Base-by-base conservation (phyloP, 2,329 filamentous ascomycete genomes). In the Claviceps capensis region DNA sequence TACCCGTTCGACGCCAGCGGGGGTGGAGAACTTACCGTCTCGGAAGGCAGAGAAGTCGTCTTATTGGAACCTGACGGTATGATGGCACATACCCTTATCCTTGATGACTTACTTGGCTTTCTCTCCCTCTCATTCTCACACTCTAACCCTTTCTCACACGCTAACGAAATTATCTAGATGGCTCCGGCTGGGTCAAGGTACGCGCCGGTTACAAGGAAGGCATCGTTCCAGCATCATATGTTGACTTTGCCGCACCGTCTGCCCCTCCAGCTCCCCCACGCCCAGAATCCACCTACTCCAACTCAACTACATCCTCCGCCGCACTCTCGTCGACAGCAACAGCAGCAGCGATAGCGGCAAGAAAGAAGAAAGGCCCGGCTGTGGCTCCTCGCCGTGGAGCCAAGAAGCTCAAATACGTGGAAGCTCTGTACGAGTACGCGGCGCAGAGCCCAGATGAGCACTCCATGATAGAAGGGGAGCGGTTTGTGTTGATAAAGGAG, bases 331-430 rank as follows among this genome's bases (percentile, higher is more conserved):
- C 72, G 5, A 60, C 56, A 8, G 53, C 17, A 7, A 17, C 40
- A 42, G 40, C 40, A 17, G 23, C 23, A 23, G 23, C 23, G 23
- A 23, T 23, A 23, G 40, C n/a, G 11, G 16, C 16, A n/a, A 17
- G n/a, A 41, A 95, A 90, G 72, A 95, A 94, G 69, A 89, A 94
- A 65, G 90, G 90, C 0, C 90, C 90, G 0, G 89, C 85, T 0
- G 93, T 98, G 4, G 93, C 93, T 14, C 93, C 93, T 4, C 84
- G 84, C 59, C 81, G 90, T 9, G 90, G 90, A 14, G 90, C 89
- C 4, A 96, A 95, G 79, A 95, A 95, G 66, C 75, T 96, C 38
- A 88, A 85, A 63, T 95, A 97, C 61, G 91, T 94, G 1, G 86
- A 95, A 65, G 93, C 93, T 1, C 59, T 97, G 60, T 98, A 97